Evolutionary conservation across 106 monocot genomes (phyloP).

Genomic region (Chionographis japonica): DNA sequence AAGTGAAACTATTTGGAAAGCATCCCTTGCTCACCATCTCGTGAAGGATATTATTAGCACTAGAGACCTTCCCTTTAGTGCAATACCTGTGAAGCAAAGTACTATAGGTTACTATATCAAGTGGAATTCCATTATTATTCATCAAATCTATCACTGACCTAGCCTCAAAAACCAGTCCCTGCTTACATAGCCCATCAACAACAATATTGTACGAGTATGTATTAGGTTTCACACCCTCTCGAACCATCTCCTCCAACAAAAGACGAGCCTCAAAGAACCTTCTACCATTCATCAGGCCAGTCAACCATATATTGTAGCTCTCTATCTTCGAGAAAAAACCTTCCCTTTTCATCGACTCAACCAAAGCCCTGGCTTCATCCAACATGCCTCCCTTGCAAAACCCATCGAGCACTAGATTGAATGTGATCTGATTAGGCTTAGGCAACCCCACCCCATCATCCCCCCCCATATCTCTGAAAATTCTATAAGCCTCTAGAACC

Average conservation of each 20-base stretch:
- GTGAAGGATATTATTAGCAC: constrained; percentile 58
- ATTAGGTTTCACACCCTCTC: constrained; percentile 41
- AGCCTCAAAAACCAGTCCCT: constrained; percentile 61
- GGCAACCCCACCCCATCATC: constrained; percentile 48
- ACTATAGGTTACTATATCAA: constrained; percentile 72
- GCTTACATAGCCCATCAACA: constrained; percentile 79
- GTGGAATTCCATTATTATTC: constrained; percentile 50
- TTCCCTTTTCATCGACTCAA: constrained; percentile 54
- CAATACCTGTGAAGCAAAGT: constrained; percentile 80
- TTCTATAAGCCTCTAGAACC: constrained; percentile 52
- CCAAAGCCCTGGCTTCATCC: constrained; percentile 53
- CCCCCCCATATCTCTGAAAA: constrained; percentile 80
- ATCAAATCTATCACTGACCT: constrained; percentile 56
- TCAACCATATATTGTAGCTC: constrained; percentile 83
- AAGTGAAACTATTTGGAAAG: constrained; percentile 70
- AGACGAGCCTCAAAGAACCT: constrained; percentile 48
- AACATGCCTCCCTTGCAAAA: constrained; percentile 63
- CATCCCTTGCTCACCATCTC: constrained; percentile 67
- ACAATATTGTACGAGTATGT: constrained; percentile 75
- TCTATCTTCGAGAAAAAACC: constrained; percentile 50
- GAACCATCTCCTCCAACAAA: constrained; percentile 64
- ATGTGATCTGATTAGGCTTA: constrained; percentile 57
- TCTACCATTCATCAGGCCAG: constrained; percentile 56
- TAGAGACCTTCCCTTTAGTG: constrained; percentile 42
- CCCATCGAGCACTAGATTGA: constrained; percentile 63